Base-by-base conservation (phyloP, 176 grass and related monocot genomes). In the Bothriochloa decipiens region DNA sequence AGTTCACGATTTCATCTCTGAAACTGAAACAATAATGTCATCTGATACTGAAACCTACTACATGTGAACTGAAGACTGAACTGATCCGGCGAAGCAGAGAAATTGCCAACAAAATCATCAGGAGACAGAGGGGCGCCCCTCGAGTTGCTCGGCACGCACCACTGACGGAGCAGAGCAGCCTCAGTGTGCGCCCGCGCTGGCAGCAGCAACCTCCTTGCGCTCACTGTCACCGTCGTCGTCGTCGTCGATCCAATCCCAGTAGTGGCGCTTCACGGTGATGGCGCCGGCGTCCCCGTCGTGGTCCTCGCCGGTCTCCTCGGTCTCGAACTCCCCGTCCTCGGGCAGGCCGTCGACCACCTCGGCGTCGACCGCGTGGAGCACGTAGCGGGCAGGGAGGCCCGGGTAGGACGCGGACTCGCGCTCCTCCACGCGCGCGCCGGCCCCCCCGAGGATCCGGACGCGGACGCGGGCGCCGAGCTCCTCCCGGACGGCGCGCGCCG, bases 291-390 rank as follows among this genome's bases (percentile, higher is more conserved):
- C 72, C 3, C 64, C 87, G 47, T 77, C 29, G 13, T 86, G 76
- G 13, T 86, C 80, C 86, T 98, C 93, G 55, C 96, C 93, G n/a
- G 26, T 26, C 81, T 95, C 96, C 77, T 93, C 96, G 3, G 93
- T 95, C 74, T 93, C 93, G 72, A 98, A 98, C 35, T 82, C 96
- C 1, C 93, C 91, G 14, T 95, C 89, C 74, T 91, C 89, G 0
- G 91, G 96, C 23, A 93, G 6, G 8, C 93, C 93, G 26, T 83
- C 80, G 0, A 93, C 83, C 27, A 89, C 72, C 84, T 86, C 88
- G 0, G 91, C 91, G 39, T 98, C 96, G 18, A 98, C 89, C 4
- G 89, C 83, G 65, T 95, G 91, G 69, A 98, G 79, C 70, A 95
- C 84, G 78, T 98, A 98, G 65, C 89, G 70, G 15, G 91, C 88